These are phyloP conservation scores for Jackrogersella minutella DNA, from an alignment of 495 filamentous ascomycete species.

Conservation along the genomic window DNA sequence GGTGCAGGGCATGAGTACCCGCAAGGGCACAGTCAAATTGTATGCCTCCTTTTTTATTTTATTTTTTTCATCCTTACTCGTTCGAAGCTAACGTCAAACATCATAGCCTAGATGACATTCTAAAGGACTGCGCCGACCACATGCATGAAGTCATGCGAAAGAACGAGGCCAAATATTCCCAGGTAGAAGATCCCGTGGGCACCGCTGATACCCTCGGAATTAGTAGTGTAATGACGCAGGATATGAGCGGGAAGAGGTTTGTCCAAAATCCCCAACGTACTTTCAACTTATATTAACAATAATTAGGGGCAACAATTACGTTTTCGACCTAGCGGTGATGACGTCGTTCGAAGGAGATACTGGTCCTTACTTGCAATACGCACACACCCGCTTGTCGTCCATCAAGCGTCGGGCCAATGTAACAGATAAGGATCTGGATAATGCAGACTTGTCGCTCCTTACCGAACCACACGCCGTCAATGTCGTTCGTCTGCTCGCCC, in stretches of 20 bases:
- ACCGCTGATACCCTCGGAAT: conserved; percentile 68
- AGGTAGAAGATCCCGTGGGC: conserved; percentile 64
- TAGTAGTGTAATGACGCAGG: conserved; percentile 70
- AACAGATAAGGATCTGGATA: conserved; percentile 59
- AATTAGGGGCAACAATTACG: conserved; percentile 67
- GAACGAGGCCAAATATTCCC: conserved; percentile 66
- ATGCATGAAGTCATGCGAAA: conserved; percentile 73
- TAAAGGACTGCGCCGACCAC: conserved; percentile 66
- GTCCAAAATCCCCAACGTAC: conserved; percentile 3
- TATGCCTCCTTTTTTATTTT: conserved; percentile 16
- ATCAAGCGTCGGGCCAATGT: conserved; percentile 65
- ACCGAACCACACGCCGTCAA: conserved; percentile 67
- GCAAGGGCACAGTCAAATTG: conserved; percentile 61
- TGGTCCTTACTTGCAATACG: conserved; percentile 74
- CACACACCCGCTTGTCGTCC: conserved; percentile 69
- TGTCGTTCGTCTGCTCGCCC: conserved; percentile 66
- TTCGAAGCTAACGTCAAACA: conserved; percentile 31
- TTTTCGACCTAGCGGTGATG: conserved; percentile 70
- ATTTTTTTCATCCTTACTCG: not conserved
- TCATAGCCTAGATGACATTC: conserved; percentile 68
- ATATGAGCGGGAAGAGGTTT: conserved; percentile 70
- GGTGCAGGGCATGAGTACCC: conserved; percentile 69
- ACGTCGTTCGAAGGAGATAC: conserved; percentile 76
- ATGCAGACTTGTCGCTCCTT: conserved; percentile 65
- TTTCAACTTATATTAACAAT: not conserved